These are phyloP conservation scores for Odonthalia washingtoniensis DNA, from an alignment of 31 red algal species.

Conservation along the genomic window DNA sequence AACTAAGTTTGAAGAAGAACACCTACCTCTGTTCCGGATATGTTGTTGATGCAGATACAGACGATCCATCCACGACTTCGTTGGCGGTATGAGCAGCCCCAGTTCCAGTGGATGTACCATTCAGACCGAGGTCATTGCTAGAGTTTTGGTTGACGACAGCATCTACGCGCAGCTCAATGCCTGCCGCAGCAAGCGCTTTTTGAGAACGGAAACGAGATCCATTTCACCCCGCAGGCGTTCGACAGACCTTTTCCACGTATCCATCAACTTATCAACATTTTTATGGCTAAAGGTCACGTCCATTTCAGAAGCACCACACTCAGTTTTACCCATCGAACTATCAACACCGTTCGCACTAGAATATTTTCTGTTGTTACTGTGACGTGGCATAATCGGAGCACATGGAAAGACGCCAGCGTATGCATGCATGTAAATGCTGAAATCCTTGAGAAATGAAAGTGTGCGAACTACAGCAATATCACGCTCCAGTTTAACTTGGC, in stretches of 20 bases:
- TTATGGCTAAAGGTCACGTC: too few species aligned
- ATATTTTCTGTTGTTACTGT: background rate
- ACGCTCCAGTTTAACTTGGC: background rate
- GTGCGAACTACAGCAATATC: background rate
- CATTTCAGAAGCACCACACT: too few species aligned
- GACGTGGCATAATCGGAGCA: background rate
- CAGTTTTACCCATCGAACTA: slow-evolving; percentile 29
- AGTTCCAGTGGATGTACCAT: too few species aligned
- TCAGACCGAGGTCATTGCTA: slow-evolving; percentile 7
- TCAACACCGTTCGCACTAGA: slow-evolving; percentile 17
- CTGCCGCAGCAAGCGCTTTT: background rate
- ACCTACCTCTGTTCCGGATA: slow-evolving; percentile 51
- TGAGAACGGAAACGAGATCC: slow-evolving; percentile 34
- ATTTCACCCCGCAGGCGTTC: slow-evolving; percentile 33
- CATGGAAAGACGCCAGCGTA: slow-evolving; percentile 27
- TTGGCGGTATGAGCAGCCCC: background rate
- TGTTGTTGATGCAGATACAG: too few species aligned
- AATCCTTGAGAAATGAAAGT: background rate
- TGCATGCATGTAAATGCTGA: slow-evolving; percentile 3
- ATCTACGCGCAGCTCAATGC: background rate
- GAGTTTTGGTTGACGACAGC: too few species aligned
- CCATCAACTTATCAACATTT: slow-evolving; percentile 34
- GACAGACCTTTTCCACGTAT: slow-evolving; percentile 26
- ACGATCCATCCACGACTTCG: slow-evolving; percentile 1
- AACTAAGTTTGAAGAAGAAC: too few species aligned